Evolutionary conservation across 169 alveolate species (phyloP), one percentile per base, ranked within the genome.

Genomic region (Nephromyces sp.): DNA sequence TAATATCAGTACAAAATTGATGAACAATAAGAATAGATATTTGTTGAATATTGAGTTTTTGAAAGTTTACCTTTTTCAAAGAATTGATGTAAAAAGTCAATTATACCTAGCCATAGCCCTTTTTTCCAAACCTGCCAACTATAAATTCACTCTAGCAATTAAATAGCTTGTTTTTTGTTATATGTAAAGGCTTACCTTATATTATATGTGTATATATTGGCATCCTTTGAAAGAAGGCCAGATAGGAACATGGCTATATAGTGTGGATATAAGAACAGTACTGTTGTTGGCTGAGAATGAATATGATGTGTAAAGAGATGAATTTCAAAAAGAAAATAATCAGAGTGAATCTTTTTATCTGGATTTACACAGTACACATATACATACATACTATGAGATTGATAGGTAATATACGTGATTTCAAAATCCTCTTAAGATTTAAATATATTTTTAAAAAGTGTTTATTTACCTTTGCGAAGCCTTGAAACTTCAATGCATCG

Each of bases 401-500:
- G n/a, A 15, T n/a, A 15, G n/a, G n/a, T 43, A 43, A 43, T 15
- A 43, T 43, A 43, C 15, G n/a, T 43, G 57, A 43, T 43, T 43
- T 15, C 57, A 43, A 43, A 15, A 43, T 43, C n/a, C n/a, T 43
- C n/a, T 43, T 43, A 15, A 43, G n/a, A n/a, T n/a, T 43, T 43
- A 43, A n/a, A 15, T 43, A 43, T 43, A 43, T 15, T 15, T 43
- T n/a, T 15, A 15, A 43, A n/a, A 43, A 15, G n/a, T 15, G n/a
- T 15, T n/a, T 43, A n/a, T 43, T 15, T n/a, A 62, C 68, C 8
- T n/a, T 62, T 8, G 68, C 68, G 8, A 57, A 24, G 15, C 68
- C 68, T 21, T 62, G 68, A n/a, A 62, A 62, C 51, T 62, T 62
- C 8, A 62, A n/a, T n/a, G n/a, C n/a, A n/a, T 62, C 68, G 51